Conservation (phyloP, 306 rosid genomes). For the Pachyrhizus erosus region DNA sequence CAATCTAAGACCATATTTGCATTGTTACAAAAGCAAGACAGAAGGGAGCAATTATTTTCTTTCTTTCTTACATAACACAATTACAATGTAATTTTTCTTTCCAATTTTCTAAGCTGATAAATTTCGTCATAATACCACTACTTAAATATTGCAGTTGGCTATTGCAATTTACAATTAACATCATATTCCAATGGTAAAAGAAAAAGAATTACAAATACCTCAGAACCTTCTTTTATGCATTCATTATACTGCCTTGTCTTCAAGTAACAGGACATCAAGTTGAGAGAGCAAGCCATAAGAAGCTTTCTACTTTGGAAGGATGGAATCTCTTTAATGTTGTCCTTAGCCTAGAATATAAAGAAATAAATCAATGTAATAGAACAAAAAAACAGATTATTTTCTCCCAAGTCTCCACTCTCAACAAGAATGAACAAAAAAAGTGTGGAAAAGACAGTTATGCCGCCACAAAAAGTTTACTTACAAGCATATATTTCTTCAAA, state of each 20-base stretch:
- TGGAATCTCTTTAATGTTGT: slow-evolving; percentile 72
- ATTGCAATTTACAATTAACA: slow-evolving; percentile 34
- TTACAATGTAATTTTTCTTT: slow-evolving; percentile 17
- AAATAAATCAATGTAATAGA: slow-evolving; percentile 29
- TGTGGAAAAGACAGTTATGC: slow-evolving; percentile 13
- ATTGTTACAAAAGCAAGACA: slow-evolving; percentile 18
- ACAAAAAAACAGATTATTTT: not conserved
- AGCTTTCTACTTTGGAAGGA: slow-evolving; percentile 74
- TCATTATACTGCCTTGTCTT: slow-evolving; percentile 82
- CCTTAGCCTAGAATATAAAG: slow-evolving; percentile 74
- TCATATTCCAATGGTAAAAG: slow-evolving; percentile 39
- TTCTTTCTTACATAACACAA: not conserved
- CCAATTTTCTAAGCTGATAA: slow-evolving; percentile 13
- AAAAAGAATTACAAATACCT: slow-evolving; percentile 59
- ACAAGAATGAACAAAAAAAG: not conserved
- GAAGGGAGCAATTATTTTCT: not conserved
- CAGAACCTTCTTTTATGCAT: slow-evolving; percentile 88
- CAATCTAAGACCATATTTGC: slow-evolving; percentile 8
- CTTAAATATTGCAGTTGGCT: not conserved
- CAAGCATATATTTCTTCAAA: slow-evolving; percentile 73
- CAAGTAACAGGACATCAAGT: slow-evolving; percentile 96
- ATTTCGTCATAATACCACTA: slow-evolving; percentile 25
- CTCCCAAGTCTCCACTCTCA: not conserved
- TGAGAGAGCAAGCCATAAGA: slow-evolving; percentile 89
- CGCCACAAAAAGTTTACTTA: slow-evolving; percentile 50